Percentiles rank a stretch among this genome's conserved stretches.
phyloP scores from a whole-genome alignment of 2,329 filamentous ascomycete genomes.

The Pseudodiploospora longispora region DNA sequence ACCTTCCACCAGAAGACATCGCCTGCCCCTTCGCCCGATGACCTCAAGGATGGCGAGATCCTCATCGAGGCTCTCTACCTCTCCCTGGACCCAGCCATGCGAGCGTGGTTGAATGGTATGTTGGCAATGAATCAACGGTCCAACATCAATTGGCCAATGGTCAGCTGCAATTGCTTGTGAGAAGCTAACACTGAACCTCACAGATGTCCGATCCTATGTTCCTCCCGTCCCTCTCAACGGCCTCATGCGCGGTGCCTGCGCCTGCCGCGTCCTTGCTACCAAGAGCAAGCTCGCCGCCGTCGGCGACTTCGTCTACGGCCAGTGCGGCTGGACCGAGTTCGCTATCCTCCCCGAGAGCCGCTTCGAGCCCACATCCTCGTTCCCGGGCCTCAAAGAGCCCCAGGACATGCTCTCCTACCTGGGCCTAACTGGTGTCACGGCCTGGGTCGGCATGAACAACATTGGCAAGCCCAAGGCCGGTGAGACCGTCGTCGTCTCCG shows the following conservation, averaged over 20 bases:
- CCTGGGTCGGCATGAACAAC: slow-evolving; percentile 65
- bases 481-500: slow-evolving; percentile 69
- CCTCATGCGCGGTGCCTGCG: slow-evolving; percentile 56
- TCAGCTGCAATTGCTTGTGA: not conserved
- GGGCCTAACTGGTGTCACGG: slow-evolving; percentile 64
- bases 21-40: slow-evolving; percentile 40
- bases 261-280: slow-evolving; percentile 54
- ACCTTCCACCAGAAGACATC: slow-evolving; percentile 51
- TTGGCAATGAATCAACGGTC: not conserved
- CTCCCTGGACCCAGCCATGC: slow-evolving; percentile 68
- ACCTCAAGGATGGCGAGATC: slow-evolving; percentile 57
- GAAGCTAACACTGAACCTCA: not conserved
- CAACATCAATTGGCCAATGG: not conserved
- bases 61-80: slow-evolving; percentile 55
- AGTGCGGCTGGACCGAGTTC: slow-evolving; percentile 59
- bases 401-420: slow-evolving; percentile 56
- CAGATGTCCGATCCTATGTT: slow-evolving; percentile 50
- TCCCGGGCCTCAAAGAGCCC: slow-evolving; percentile 32
- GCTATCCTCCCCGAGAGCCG: slow-evolving; percentile 48
- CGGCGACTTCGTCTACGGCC: slow-evolving; percentile 49
- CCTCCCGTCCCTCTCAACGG: slow-evolving; percentile 61
- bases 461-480: slow-evolving; percentile 60
- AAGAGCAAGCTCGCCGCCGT: slow-evolving; percentile 45
- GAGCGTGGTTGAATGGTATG: slow-evolving; percentile 58
- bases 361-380: slow-evolving; percentile 31